phyloP scores from a whole-genome alignment of 2,329 filamentous ascomycete species.

The Westerdykella aurantiaca region DNA sequence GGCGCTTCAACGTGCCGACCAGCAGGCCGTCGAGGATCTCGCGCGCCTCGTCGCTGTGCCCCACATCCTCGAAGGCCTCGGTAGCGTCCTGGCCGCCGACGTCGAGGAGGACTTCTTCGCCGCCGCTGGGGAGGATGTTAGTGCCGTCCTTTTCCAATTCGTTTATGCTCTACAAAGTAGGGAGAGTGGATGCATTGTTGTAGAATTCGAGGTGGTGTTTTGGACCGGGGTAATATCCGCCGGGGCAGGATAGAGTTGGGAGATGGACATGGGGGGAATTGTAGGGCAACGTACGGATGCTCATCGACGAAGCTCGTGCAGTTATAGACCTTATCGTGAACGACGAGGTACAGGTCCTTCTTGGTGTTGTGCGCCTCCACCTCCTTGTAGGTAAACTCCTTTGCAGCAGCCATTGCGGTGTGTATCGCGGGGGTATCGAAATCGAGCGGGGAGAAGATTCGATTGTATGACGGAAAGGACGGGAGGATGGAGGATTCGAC shows the following conservation, averaged over 20 bases:
- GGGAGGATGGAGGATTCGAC: not conserved
- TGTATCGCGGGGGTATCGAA: conserved; percentile 1
- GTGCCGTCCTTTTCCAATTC: not conserved
- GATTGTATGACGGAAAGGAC: not conserved
- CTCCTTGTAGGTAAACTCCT: conserved; percentile 39
- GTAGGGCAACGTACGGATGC: conserved; percentile 65
- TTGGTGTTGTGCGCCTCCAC: conserved; percentile 50
- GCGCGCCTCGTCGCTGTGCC: conserved; percentile 96
- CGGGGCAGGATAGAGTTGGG: not conserved
- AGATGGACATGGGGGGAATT: not conserved
- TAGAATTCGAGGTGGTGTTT: not conserved
- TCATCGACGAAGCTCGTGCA: conserved; percentile 85
- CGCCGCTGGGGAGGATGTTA: conserved; percentile 60
- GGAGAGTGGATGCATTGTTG: not conserved
- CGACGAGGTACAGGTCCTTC: conserved; percentile 86
- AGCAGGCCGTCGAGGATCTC: conserved; percentile 67
- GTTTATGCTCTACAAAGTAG: not conserved
- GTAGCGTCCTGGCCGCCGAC: conserved; percentile 94
- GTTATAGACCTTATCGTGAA: conserved; percentile 98
- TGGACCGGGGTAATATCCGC: not conserved
- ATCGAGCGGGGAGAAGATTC: not conserved
- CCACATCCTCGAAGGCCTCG: conserved; percentile 98
- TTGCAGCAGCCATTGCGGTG: conserved; percentile 30
- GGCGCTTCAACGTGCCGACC: conserved; percentile 35
- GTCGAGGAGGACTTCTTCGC: conserved; percentile 96